These are phyloP conservation scores for Rhodosporidiobolus sp. DNA, from an alignment of 768 basidiomycete genomes.

Conservation along the genomic window DNA sequence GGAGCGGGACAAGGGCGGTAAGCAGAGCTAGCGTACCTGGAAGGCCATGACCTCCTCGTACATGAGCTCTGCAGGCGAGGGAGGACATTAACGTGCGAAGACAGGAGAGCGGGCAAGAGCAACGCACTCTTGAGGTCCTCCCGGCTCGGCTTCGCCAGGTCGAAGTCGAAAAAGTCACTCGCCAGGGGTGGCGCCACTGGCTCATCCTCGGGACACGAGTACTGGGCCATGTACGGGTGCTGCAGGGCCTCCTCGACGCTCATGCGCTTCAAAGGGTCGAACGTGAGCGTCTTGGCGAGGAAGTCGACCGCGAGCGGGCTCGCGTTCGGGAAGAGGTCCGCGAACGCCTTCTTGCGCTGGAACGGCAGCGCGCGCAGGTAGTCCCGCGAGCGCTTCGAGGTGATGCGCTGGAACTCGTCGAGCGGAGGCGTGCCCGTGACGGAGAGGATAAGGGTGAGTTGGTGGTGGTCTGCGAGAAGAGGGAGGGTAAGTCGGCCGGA, in stretches of 20 bases:
- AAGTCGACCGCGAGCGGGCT: conserved; percentile 57
- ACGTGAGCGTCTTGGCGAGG: conserved; percentile 74
- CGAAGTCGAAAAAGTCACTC: conserved; percentile 96
- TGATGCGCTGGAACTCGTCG: conserved; percentile 93
- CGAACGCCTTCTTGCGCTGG: conserved; percentile 71
- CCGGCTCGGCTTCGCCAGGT: conserved; percentile 89
- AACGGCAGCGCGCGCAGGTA: conserved; percentile 83
- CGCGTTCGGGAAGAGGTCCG: conserved; percentile 68
- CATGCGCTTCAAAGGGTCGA: conserved; percentile 80
- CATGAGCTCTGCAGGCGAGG: conserved; percentile 59
- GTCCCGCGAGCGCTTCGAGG: conserved; percentile 71
- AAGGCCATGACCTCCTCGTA: conserved; percentile 95
- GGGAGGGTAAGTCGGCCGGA: neutral
- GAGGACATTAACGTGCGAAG: neutral
- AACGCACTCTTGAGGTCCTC: conserved; percentile 74
- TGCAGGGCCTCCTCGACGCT: conserved; percentile 80
- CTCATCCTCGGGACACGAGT: conserved; percentile 94
- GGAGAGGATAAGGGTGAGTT: conserved; percentile 85
- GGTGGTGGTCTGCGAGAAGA: conserved; percentile 66
- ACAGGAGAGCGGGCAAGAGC: neutral
- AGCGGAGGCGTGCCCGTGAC: conserved; percentile 72
- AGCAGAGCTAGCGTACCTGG: too few relatives aligned
- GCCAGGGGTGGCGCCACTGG: conserved; percentile 92
- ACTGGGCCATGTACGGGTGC: conserved; percentile 56
- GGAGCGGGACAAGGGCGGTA: too few relatives aligned